These are phyloP conservation scores for Colletotrichum caudatum DNA, from an alignment of 2,329 filamentous ascomycete genomes.

Conservation along the genomic window DNA sequence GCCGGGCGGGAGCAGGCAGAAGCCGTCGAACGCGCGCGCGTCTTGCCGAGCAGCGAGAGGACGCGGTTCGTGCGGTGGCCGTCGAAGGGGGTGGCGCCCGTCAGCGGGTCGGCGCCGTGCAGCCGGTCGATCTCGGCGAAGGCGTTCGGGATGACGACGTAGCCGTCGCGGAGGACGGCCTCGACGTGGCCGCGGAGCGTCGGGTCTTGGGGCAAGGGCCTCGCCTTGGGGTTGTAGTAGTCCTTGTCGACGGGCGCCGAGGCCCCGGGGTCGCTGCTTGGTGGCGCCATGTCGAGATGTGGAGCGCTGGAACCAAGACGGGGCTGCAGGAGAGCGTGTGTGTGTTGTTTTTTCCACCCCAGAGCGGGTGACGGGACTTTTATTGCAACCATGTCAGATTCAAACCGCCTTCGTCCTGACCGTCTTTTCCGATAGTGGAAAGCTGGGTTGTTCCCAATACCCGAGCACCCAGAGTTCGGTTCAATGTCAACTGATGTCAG, in stretches of 20 bases:
- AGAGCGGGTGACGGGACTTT: background rate
- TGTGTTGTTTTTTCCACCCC: too few relatives aligned
- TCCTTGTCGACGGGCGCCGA: background rate
- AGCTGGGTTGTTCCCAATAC: background rate
- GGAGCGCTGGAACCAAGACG: too few relatives aligned
- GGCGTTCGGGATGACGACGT: slow-evolving; percentile 51
- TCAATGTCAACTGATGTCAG: slow-evolving; percentile 14
- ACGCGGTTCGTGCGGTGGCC: slow-evolving; percentile 53
- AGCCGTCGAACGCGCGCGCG: too few relatives aligned
- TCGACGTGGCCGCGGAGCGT: slow-evolving; percentile 30
- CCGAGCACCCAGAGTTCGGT: too few relatives aligned
- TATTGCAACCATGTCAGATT: background rate
- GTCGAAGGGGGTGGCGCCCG: slow-evolving; percentile 53
- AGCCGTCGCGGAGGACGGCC: slow-evolving; percentile 47
- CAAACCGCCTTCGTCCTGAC: too few relatives aligned
- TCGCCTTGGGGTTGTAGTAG: slow-evolving; percentile 14
- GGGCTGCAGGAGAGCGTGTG: fast-evolving
- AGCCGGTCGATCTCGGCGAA: slow-evolving; percentile 38
- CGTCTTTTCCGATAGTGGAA: background rate
- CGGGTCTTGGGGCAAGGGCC: slow-evolving; percentile 1
- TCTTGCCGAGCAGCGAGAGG: slow-evolving; percentile 55
- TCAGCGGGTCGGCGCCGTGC: slow-evolving; percentile 40
- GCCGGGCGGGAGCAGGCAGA: slow-evolving; percentile 51
- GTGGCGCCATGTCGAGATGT: background rate
- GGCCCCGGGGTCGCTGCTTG: background rate